Percentiles rank a stretch among this genome's conserved stretches.
Evolutionary conservation across 805 yeast genomes (phyloP).

Genomic region (Lachancea mirantina): DNA sequence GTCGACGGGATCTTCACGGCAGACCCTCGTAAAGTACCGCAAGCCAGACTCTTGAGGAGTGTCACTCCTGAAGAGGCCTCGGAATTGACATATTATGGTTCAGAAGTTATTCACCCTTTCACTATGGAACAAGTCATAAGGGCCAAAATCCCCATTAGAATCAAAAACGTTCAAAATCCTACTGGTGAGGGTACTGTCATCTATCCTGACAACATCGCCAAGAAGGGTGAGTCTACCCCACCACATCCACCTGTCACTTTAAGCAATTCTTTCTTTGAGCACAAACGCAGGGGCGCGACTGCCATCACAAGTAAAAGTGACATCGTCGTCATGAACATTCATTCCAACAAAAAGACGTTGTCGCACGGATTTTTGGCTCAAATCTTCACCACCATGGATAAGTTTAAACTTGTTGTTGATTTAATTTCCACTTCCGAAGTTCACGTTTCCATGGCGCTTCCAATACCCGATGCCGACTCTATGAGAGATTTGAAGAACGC

Average conservation of each 20-base stretch:
- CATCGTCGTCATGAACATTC: constrained; percentile 86
- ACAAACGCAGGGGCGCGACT: constrained; percentile 67
- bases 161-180: constrained; percentile 93
- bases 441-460: constrained; percentile 96
- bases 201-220: constrained; percentile 82
- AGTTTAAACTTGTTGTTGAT: constrained; percentile 81
- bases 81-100: constrained; percentile 93
- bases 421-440: constrained; percentile 96
- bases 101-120: constrained; percentile 97
- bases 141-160: constrained; percentile 93
- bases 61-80: constrained; percentile 99
- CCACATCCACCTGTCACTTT: constrained; percentile 88
- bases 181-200: constrained; percentile 88
- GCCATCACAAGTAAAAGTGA: constrained; percentile 94
- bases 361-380: constrained; percentile 94
- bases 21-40: constrained; percentile 91
- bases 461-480: constrained; percentile 61
- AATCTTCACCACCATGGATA: constrained; percentile 80
- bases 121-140: constrained; percentile 98
- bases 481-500: constrained; percentile 57
- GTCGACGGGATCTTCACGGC: constrained; percentile 99
- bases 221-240: constrained; percentile 84
- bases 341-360: constrained; percentile 85
- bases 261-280: constrained; percentile 34
- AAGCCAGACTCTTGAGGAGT: constrained; percentile 73